phyloP scores from a whole-genome alignment of 495 filamentous ascomycete species.

The Neurospora sublineolata region DNA sequence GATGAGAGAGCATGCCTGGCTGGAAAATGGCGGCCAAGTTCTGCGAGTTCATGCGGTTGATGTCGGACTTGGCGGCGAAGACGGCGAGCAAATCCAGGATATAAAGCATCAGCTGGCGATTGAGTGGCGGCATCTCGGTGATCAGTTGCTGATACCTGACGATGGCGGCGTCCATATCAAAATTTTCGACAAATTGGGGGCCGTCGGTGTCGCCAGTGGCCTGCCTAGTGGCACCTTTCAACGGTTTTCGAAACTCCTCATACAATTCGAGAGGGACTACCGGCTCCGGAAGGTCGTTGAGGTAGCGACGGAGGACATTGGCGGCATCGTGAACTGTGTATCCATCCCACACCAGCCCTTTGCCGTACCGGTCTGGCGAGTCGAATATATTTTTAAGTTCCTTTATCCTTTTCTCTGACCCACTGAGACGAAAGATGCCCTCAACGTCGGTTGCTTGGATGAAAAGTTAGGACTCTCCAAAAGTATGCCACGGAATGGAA shows the following conservation, averaged over 20 bases:
- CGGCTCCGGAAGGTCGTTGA: conserved; percentile 89
- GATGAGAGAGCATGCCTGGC: conserved; percentile 89
- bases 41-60: conserved; percentile 89
- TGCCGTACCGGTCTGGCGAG: conserved; percentile 91
- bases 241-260: conserved; percentile 74
- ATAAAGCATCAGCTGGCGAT: conserved; percentile 90
- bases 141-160: conserved; percentile 77
- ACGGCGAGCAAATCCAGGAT: conserved; percentile 96
- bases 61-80: conserved; percentile 92
- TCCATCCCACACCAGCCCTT: conserved; percentile 91
- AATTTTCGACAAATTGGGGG: conserved; percentile 48
- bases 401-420: conserved; percentile 96
- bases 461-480: conserved; percentile 8
- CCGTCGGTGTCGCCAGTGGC: conserved; percentile 50
- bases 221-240: conserved; percentile 65
- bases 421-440: conserved; percentile 92
- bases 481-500: conserved; percentile 4
- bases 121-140: conserved; percentile 82
- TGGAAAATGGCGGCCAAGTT: conserved; percentile 98
- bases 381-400: conserved; percentile 86
- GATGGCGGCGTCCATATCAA: conserved; percentile 70
- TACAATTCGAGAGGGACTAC: conserved; percentile 95
- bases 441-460: conserved; percentile 80
- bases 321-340: conserved; percentile 99
- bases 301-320: conserved; percentile 87